Evolutionary conservation across 2,329 filamentous ascomycete genomes (phyloP), one percentile per base, ranked within the genome.

Genomic region (Neofusicoccum cordaticola): DNA sequence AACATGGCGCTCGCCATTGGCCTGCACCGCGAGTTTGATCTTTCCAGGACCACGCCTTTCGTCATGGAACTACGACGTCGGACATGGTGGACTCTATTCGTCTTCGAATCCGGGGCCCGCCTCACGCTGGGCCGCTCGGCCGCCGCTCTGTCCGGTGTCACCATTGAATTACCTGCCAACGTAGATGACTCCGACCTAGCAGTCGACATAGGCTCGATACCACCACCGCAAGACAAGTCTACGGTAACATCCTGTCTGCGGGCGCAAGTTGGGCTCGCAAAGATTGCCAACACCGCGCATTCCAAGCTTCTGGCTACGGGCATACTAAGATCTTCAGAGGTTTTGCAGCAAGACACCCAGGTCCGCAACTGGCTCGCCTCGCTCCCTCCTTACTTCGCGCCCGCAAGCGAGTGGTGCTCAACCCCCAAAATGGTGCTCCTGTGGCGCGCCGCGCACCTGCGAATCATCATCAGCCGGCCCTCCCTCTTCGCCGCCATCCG

Each of bases 71-170:
- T 76, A n/a, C 67, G 75, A 19, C 67, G 75, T 22, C 68, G 75
- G 17, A 71, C 76, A 1, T 77, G 75, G 73, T 77, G 75, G 74
- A 69, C 67, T 2, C 66, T 77, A 1, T 82, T 78, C 65, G 78
- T 81, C 15, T 82, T 83, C 67, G 80, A 81, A 63, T 78, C 78
- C 15, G 82, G 82, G 15, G 82, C 81, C 13, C 79, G 79, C 31
- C 79, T 83, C 61, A 83, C 82, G 0, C 83, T 83, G 66, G 80
- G 80, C 19, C 77, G 82, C 44, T 81, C 82, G 0, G 74, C 83
- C 56, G 75, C 79, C 15, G 75, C 81, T 2, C 75, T 78, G 39
- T 74, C 80, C n/a, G 77, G 76, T 45, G 78, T 82, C 0, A 81
- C 82, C 57, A 78, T 78, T 11, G 70, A 74, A 1, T 68, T 80